Base-by-base conservation (phyloP, 2,329 filamentous ascomycete genomes). In the Ceratocystis colombiana region DNA sequence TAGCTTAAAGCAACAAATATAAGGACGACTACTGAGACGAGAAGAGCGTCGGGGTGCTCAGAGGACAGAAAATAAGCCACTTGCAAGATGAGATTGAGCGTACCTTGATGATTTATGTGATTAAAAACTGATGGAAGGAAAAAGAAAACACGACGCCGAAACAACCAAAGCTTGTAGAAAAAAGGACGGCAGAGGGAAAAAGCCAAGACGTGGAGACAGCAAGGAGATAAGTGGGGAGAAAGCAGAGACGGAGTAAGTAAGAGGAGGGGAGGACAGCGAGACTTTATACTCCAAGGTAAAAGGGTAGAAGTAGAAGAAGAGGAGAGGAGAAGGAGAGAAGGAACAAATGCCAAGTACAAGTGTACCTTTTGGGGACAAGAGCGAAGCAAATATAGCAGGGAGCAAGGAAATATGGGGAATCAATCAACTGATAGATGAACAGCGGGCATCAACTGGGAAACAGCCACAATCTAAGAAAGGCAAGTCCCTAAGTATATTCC, bases 171-270 rank as follows among this genome's bases (percentile, higher is more conserved):
- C 25, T 59, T 10, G 30, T 33, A 64, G 28, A 63, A 45, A 53
- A 53, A 61, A 57, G 50, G 55, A 61, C 62, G 46, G 12, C 64
- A 65, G 20, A 59, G 64, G 63, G 28, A 59, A 61, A 57, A 64
- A 8, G 22, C 15, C 28, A 45, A 61, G 44, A 64, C 44, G 17
- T 10, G 25, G 33, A 55, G 30, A 62, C 15, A 30, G 44, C 25
- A 22, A 33, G 37, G 30, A 61, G 30, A 59, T 48, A 22, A 59
- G 66, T n/a, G 6, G 50, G 20, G 22, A 46, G 25, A 55, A 45
- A 22, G 41, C 2, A 41, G 10, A 41, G 37, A 12, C 25, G 15
- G 10, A 5, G 5, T 2, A 15, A n/a, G 41, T 15, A 41, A 12
- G 45, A 44, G 12, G 37, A 5, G 37, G 48, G 22, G 44, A 41